Conservation (phyloP, 1,139 yeast species). For the Nadsonia commutata region DNA sequence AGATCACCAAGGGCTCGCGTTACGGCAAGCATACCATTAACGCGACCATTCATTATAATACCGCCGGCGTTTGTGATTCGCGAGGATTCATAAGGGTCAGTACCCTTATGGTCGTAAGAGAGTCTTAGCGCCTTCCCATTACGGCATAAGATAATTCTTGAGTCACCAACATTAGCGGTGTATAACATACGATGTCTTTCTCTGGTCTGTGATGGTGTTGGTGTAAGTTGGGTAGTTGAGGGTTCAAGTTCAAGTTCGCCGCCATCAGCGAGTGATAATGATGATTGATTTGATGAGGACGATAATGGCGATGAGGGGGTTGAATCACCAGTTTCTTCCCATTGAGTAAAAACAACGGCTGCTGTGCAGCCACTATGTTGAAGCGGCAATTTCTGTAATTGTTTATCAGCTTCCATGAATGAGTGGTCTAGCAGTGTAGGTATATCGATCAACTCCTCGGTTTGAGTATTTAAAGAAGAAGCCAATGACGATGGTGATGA, state of each 20-base stretch:
- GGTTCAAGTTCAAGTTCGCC: slow-evolving; percentile 1
- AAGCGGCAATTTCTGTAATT: slow-evolving; percentile 37
- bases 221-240: background rate
- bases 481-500: slow-evolving; percentile 2
- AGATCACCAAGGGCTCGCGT: slow-evolving; percentile 91
- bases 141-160: slow-evolving; percentile 67
- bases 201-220: background rate
- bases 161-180: slow-evolving; percentile 94
- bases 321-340: slow-evolving; percentile 43
- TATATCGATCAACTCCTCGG: slow-evolving; percentile 1
- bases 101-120: slow-evolving; percentile 89
- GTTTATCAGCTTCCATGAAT: slow-evolving; percentile 61
- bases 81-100: slow-evolving; percentile 61
- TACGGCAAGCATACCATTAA: slow-evolving; percentile 90
- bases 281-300: background rate
- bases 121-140: slow-evolving; percentile 60
- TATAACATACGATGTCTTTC: slow-evolving; percentile 44
- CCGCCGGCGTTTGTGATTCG: slow-evolving; percentile 77
- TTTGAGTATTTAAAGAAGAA: background rate
- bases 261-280: background rate
- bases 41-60: slow-evolving; percentile 75
- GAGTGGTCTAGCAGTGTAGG: slow-evolving; percentile 21
- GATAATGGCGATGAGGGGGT: background rate
- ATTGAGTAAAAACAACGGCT: slow-evolving; percentile 78
- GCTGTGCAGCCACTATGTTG: slow-evolving; percentile 86